phyloP scores from a whole-genome alignment of 2,329 filamentous ascomycete genomes.

The Cadophora sp. region DNA sequence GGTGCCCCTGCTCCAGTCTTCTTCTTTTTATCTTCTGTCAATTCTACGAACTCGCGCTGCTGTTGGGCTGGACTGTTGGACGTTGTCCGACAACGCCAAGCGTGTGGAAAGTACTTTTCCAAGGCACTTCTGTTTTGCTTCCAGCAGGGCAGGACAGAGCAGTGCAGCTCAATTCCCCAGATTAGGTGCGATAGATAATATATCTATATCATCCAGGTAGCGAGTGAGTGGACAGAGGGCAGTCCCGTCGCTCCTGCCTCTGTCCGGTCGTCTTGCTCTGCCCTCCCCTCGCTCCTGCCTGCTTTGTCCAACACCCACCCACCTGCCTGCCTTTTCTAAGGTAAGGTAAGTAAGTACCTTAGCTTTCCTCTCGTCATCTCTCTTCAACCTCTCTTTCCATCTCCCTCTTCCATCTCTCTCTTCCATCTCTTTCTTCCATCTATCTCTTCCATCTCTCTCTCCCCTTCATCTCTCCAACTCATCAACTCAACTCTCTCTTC shows the following conservation, averaged over 20 bases:
- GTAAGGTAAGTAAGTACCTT: no score
- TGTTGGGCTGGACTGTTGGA: conserved; percentile 68
- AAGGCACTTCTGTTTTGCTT: neutral
- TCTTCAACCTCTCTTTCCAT: no score
- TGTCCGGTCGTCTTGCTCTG: no score
- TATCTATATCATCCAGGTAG: neutral
- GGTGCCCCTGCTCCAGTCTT: conserved; percentile 14
- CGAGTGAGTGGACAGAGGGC: no score
- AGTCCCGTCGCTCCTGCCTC: no score
- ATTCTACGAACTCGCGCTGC: no score
- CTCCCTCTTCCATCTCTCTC: no score
- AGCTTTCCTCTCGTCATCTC: neutral
- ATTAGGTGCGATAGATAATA: neutral
- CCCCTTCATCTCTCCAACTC: neutral
- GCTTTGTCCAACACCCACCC: no score
- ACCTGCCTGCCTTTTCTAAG: neutral
- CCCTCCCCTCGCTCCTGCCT: no score
- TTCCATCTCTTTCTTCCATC: no score
- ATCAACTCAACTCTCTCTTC: neutral
- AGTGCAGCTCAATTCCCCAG: neutral
- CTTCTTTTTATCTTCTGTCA: conserved; percentile 65
- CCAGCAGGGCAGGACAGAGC: neutral
- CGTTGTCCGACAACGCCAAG: neutral
- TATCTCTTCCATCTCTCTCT: no score
- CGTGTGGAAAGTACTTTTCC: neutral